Evolutionary conservation across 768 basidiomycete genomes (phyloP).

Genomic region (Kwoniella sp.): DNA sequence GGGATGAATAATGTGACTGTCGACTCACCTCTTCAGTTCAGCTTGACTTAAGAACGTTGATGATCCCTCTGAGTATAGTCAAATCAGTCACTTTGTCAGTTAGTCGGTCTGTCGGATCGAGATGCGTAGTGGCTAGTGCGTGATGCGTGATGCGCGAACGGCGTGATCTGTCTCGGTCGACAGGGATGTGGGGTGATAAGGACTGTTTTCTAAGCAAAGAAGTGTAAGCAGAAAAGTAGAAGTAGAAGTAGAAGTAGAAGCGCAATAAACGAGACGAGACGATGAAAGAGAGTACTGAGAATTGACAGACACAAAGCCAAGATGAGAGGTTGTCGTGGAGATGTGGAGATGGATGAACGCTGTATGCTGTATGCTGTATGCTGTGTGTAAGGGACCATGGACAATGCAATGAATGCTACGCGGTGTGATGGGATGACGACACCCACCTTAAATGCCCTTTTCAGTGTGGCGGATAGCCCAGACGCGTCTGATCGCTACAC

Average conservation of each 20-base stretch:
- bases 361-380: background rate
- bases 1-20: no score
- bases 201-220: no score
- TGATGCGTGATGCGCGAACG: background rate
- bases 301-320: no score
- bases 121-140: background rate
- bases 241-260: no score
- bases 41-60: no score
- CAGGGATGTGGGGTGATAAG: background rate
- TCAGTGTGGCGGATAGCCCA: background rate
- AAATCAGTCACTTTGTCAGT: no score
- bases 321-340: background rate
- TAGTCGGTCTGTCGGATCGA: no score
- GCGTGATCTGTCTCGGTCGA: slow-evolving; percentile 1
- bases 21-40: no score
- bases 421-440: background rate
- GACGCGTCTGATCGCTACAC: background rate
- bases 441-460: background rate
- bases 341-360: background rate
- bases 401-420: background rate
- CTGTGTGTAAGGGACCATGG: background rate
- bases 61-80: no score
- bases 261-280: background rate
- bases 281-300: background rate
- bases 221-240: no score